These are phyloP conservation scores for Thalassiosira ordinaria DNA, from an alignment of 352 stramenopile genomes.

Conservation along the genomic window DNA sequence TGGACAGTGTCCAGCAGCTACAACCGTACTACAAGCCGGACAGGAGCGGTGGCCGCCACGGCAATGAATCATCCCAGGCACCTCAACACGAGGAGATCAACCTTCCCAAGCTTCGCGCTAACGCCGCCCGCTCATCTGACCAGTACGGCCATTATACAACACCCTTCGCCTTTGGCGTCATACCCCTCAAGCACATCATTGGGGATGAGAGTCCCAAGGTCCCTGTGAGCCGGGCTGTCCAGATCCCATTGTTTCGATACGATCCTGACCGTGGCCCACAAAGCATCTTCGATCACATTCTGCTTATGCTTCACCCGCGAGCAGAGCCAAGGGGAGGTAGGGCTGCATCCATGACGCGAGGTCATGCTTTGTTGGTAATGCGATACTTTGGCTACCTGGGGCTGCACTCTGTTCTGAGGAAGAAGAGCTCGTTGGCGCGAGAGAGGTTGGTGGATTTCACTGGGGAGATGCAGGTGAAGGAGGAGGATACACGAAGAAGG, in stretches of 20 bases:
- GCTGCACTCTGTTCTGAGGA: slow-evolving; percentile 80
- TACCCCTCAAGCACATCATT: slow-evolving; percentile 83
- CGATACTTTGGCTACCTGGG: slow-evolving; percentile 87
- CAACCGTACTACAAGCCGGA: slow-evolving; percentile 74
- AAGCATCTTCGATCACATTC: slow-evolving; percentile 85
- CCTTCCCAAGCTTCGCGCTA: slow-evolving; percentile 63
- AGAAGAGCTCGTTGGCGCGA: slow-evolving; percentile 73
- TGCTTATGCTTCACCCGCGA: slow-evolving; percentile 82
- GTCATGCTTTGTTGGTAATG: slow-evolving; percentile 83
- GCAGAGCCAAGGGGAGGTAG: slow-evolving; percentile 53
- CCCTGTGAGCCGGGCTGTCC: slow-evolving; percentile 78
- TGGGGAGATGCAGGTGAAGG: slow-evolving; percentile 75
- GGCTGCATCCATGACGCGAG: slow-evolving; percentile 75
- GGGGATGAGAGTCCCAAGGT: slow-evolving; percentile 71
- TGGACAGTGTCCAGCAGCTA: slow-evolving; percentile 59
- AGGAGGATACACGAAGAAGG: slow-evolving; percentile 29
- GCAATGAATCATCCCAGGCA: slow-evolving; percentile 10
- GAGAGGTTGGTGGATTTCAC: slow-evolving; percentile 84
- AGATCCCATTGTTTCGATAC: slow-evolving; percentile 85
- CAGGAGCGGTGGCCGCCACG: slow-evolving; percentile 33
- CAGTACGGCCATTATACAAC: slow-evolving; percentile 73
- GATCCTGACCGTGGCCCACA: slow-evolving; percentile 62
- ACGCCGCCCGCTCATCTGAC: slow-evolving; percentile 65
- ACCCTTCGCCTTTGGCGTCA: slow-evolving; percentile 85
- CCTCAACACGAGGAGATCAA: slow-evolving; percentile 47